Conservation (phyloP, 2,329 filamentous ascomycete species). For the Stagonosporopsis vannaccii region DNA sequence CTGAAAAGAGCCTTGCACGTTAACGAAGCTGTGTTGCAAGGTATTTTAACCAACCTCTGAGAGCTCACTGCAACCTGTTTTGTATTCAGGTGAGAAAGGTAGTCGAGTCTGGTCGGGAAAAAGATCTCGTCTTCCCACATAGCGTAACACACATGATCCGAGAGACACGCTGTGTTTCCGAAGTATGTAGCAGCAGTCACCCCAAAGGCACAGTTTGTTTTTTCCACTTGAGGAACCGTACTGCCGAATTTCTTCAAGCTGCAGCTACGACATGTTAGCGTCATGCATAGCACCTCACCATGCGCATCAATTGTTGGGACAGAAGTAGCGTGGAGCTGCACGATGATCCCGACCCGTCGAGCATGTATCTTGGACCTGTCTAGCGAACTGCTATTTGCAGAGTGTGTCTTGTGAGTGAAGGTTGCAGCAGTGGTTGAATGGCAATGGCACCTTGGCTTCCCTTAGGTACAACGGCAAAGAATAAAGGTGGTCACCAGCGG, state of each 20-base stretch:
- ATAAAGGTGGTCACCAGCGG: neutral
- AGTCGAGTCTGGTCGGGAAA: neutral
- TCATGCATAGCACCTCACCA: conserved; percentile 5
- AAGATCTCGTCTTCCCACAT: neutral
- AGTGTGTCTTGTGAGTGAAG: neutral
- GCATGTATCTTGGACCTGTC: neutral
- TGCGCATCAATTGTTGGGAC: conserved; percentile 9
- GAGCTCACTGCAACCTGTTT: neutral
- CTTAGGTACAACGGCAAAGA: neutral
- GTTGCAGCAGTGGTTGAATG: neutral
- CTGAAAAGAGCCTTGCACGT: too few relatives aligned
- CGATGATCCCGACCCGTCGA: neutral
- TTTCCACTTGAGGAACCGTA: neutral
- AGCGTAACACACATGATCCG: neutral
- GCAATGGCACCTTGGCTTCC: neutral
- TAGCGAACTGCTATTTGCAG: neutral
- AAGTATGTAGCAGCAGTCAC: neutral
- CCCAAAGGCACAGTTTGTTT: neutral
- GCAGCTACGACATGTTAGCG: conserved; percentile 10
- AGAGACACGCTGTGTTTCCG: neutral
- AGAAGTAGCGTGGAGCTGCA: neutral
- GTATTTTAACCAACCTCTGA: neutral
- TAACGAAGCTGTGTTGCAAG: too few relatives aligned
- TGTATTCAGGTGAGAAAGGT: too few relatives aligned
- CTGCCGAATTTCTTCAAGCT: neutral